Conservation (phyloP, 139 green algal genomes). For the Micractinium conductrix region DNA sequence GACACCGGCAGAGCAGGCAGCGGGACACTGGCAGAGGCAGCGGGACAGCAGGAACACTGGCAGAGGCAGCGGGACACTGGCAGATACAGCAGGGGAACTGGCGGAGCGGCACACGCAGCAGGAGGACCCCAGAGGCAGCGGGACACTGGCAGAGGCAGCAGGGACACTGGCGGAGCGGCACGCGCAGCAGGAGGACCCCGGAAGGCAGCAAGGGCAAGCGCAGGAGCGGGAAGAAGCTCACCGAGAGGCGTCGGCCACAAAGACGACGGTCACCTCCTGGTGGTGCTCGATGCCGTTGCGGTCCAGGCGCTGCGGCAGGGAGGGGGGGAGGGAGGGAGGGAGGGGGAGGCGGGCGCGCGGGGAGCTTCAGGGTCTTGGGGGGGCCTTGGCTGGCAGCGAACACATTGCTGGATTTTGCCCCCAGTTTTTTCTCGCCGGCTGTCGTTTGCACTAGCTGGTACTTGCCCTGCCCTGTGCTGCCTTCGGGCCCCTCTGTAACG, state of each 20-base stretch:
- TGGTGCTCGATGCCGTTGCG: slow-evolving; percentile 33
- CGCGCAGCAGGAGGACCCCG: background rate
- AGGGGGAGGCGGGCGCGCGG: no score
- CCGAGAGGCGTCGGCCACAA: slow-evolving; percentile 52
- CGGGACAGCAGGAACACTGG: no score
- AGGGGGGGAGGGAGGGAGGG: no score
- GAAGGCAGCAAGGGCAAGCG: background rate
- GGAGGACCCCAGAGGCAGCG: background rate
- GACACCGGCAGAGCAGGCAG: no score
- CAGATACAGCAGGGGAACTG: background rate
- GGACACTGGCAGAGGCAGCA: background rate
- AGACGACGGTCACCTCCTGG: slow-evolving; percentile 66
- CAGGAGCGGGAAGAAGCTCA: no score
- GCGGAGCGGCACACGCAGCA: background rate
- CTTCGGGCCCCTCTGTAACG: no score
- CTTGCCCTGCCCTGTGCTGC: no score
- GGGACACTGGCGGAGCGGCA: background rate
- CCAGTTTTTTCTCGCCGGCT: no score
- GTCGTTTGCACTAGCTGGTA: no score
- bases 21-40: background rate
- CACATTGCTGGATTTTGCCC: no score
- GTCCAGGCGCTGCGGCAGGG: slow-evolving; percentile 29
- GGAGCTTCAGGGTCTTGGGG: no score
- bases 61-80: background rate
- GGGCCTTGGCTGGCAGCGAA: no score